These are phyloP conservation scores for Saksenaea vasiformis DNA, from an alignment of 371 early-diverging fungal species.

Conservation along the genomic window DNA sequence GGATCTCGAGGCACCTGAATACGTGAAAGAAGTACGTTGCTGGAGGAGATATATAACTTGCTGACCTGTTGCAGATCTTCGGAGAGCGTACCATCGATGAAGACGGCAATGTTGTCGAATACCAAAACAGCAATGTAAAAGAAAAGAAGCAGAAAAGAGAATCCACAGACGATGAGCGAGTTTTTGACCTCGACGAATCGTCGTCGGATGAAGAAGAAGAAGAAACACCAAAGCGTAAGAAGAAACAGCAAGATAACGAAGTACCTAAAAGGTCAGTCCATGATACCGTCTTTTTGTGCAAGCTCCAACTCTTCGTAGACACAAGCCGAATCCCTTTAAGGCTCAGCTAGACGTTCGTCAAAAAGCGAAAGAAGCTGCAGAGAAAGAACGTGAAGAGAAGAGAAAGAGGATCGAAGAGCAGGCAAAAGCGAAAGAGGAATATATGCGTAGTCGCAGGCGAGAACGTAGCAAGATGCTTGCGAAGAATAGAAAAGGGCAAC, in stretches of 20 bases:
- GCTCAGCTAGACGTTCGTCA: constrained; percentile 54
- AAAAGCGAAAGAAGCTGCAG: constrained; percentile 42
- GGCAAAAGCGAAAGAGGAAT: constrained; percentile 51
- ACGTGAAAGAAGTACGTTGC: constrained; percentile 48
- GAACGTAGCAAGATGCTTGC: constrained; percentile 60
- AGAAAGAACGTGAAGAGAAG: constrained; percentile 36
- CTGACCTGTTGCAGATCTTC: constrained; percentile 51
- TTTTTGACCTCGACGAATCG: constrained; percentile 31
- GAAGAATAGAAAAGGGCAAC: constrained; percentile 63
- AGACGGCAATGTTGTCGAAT: constrained; percentile 57
- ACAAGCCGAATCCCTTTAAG: constrained; percentile 67
- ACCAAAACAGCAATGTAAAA: constrained; percentile 19
- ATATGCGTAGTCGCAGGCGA: constrained; percentile 58
- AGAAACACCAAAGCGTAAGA: constrained; percentile 19
- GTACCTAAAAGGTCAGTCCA: not conserved
- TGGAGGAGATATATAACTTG: not conserved
- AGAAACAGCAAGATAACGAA: not conserved
- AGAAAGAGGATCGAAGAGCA: constrained; percentile 36
- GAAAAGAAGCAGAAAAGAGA: constrained; percentile 16
- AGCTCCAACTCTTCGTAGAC: constrained; percentile 5
- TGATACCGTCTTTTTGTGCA: not conserved
- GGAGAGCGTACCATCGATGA: constrained; percentile 62
- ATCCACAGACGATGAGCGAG: constrained; percentile 18
- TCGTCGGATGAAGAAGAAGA: constrained; percentile 37
- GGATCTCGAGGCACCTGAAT: constrained; percentile 43